Percentiles rank a stretch among this genome's conserved stretches.
These are phyloP conservation scores for Calonectria fujianensis DNA, from an alignment of 2,329 filamentous ascomycete genomes.

Conservation along the genomic window DNA sequence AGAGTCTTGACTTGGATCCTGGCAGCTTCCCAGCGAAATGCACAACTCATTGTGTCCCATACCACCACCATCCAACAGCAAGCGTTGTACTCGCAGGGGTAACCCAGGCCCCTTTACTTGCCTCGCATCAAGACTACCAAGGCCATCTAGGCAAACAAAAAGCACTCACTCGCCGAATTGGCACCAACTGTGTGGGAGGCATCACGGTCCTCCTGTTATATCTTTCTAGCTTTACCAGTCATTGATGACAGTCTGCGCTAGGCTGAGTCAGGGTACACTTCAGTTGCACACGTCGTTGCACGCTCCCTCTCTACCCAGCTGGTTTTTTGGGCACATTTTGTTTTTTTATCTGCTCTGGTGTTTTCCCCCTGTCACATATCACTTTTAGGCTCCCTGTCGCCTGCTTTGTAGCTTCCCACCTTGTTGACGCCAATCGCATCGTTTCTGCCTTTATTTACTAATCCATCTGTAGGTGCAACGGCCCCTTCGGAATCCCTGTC, in stretches of 20 bases:
- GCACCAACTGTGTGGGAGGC: not conserved
- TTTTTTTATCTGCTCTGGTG: not conserved
- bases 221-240: not conserved
- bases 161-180: not conserved
- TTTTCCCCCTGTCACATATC: not conserved
- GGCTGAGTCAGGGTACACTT: not conserved
- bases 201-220: not conserved
- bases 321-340: not conserved
- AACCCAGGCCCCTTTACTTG: slow-evolving; percentile 18
- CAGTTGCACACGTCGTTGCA: not conserved
- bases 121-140: slow-evolving; percentile 1
- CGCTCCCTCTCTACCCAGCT: not conserved
- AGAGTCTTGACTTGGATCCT: slow-evolving; percentile 32
- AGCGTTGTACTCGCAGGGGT: slow-evolving; percentile 32
- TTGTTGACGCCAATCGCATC: slow-evolving; percentile 16
- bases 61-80: slow-evolving; percentile 18
- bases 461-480: not conserved
- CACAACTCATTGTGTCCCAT: slow-evolving; percentile 34
- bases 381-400: not conserved
- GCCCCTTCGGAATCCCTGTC: slow-evolving; percentile 1
- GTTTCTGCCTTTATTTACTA: not conserved
- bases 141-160: not conserved
- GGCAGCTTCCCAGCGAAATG: slow-evolving; percentile 23
- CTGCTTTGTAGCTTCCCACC: not conserved
- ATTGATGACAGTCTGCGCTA: not conserved